These are phyloP conservation scores for Leishmania guyanensis DNA, from an alignment of 208 protist species.

Conservation along the genomic window DNA sequence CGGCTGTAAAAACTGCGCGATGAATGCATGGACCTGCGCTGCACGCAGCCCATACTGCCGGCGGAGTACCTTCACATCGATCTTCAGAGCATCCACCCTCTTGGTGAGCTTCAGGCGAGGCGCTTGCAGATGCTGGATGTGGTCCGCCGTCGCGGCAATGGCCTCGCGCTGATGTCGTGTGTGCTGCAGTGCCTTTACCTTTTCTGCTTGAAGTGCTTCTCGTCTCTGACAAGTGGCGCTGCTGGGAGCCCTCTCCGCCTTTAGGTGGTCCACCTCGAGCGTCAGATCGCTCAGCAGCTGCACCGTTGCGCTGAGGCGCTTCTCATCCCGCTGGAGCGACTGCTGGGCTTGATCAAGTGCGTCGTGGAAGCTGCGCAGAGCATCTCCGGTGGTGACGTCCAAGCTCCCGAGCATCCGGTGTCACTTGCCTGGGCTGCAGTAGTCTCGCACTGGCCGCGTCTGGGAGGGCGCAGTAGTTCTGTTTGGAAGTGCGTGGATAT, in stretches of 20 bases:
- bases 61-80: conserved; percentile 23
- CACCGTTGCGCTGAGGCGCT: conserved; percentile 19
- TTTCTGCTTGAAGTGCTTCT: conserved; percentile 43
- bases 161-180: conserved; percentile 23
- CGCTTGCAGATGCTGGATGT: conserved; percentile 36
- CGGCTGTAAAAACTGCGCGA: conserved; percentile 21
- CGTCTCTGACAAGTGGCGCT: conserved; percentile 30
- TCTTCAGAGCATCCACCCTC: not conserved
- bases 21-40: conserved; percentile 18
- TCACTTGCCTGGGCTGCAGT: not conserved
- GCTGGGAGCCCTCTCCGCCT: conserved; percentile 20
- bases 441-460: not conserved
- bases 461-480: not conserved
- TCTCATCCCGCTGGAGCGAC: conserved; percentile 42
- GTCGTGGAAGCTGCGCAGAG: conserved; percentile 44
- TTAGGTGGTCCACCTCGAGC: conserved; percentile 13
- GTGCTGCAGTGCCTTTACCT: conserved; percentile 30
- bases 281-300: conserved; percentile 23
- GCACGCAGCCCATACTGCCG: conserved; percentile 20
- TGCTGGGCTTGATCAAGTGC: conserved; percentile 42
- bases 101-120: conserved; percentile 21
- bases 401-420: conserved; percentile 36
- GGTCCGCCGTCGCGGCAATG: conserved; percentile 6
- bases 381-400: conserved; percentile 39
- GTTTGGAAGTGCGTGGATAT: not conserved